Percentiles rank a stretch among this genome's conserved stretches.
These are phyloP conservation scores for Tricholoma sp. DNA, from an alignment of 768 basidiomycete genomes.

Conservation along the genomic window DNA sequence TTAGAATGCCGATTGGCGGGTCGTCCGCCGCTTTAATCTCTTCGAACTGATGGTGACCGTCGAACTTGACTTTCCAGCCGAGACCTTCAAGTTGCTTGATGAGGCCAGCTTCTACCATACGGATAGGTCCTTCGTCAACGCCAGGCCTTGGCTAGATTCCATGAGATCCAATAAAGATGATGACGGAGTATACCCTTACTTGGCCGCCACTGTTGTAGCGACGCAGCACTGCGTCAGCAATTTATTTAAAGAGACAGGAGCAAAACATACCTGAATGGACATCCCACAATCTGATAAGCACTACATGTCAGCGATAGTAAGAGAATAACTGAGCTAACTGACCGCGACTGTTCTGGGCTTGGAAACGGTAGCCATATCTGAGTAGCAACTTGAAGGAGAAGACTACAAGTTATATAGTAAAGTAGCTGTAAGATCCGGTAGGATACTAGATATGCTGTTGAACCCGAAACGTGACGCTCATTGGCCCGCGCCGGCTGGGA, in stretches of 20 bases:
- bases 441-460: neutral
- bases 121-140: constrained; percentile 85
- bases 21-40: constrained; percentile 59
- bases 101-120: constrained; percentile 84
- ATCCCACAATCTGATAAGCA: constrained; percentile 74
- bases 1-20: constrained; percentile 83
- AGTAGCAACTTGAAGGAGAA: neutral
- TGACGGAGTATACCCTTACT: constrained; percentile 30
- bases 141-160: constrained; percentile 60
- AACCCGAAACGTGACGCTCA: neutral
- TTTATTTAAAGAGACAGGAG: constrained; percentile 3
- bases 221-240: constrained; percentile 2
- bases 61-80: constrained; percentile 88
- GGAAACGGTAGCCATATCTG: constrained; percentile 25
- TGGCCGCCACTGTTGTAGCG: constrained; percentile 52
- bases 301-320: constrained; percentile 1
- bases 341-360: constrained; percentile 76
- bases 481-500: neutral
- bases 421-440: neutral
- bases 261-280: constrained; percentile 82
- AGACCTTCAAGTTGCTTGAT: constrained; percentile 68
- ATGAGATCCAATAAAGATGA: neutral
- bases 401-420: neutral
- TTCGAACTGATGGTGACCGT: constrained; percentile 88
- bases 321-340: constrained; percentile 26